Evolutionary conservation across 108 stramenopile species (phyloP), one percentile per base, ranked within the genome.

Genomic region (Skeletonema potamos): DNA sequence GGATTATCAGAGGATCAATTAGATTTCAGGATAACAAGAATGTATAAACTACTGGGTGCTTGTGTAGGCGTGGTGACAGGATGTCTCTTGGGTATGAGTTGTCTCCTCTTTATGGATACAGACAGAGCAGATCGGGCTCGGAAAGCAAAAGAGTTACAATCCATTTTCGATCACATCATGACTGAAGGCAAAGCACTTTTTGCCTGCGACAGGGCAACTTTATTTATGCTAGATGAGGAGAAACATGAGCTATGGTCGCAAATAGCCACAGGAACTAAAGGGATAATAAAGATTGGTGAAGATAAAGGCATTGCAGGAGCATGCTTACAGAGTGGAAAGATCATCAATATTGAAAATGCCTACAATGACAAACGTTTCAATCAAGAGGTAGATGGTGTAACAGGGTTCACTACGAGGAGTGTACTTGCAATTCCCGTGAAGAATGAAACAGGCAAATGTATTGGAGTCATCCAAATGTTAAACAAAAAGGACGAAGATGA

Each of bases 71-170:
- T 96, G 1, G 75, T 90, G 8, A 56, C 85, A 0, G 95, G 95
- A 8, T 96, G 95, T 68, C 43, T 94, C 9, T 41, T 96, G 61
- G 95, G 95, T 20, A 93, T 94, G 92, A 70, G 70, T 7, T 83
- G 87, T 59, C 77, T 96, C 33, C 36, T 94, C 0, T 87, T 94
- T 54, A 87, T 93, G 84, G 94, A 95, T 62, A 89, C 89, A 2
- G 89, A 92, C 30, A 48, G 59, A 26, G 84, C 71, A 8, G 92
- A 93, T 24, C 39, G 87, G 27, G 87, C 84, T 18, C 76, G 81
- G 57, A 89, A 82, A 56, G 84, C 86, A 39, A 87, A 85, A 44
- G 89, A 89, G 62, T 55, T 89, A 12, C 30, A 85, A 68, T 77
- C 84, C 11, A 85, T 89, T 26, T 85, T 89, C 62, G 72, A 75